Base-by-base conservation (phyloP, 805 yeast species). In the Saturnispora galanensis region DNA sequence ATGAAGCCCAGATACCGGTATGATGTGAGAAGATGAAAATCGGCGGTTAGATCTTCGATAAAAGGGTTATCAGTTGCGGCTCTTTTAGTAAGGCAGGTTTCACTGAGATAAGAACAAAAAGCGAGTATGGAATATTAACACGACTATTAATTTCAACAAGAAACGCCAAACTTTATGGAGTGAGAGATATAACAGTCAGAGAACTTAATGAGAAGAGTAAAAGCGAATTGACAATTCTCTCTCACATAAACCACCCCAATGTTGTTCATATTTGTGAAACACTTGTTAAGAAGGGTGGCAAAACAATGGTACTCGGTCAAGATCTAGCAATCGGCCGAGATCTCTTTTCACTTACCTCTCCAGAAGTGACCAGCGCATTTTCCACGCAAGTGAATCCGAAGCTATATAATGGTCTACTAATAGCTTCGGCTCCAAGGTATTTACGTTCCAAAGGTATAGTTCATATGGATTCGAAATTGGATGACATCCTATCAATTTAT, bases 291-390 rank as follows among this genome's bases (percentile, higher is more conserved):
- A 83, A 81, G 56, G 77, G 82, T 54, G 90, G 86, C 31, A 80
- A 82, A 53, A 82, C 82, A 58, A 83, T 88, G 44, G 95, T 95
- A 15, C 87, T 93, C 18, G 96, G 87, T 3, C 74, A 93, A 48
- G 97, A 90, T 57, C 84, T 89, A 60, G 97, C 97, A 2, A 81
- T 93, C 9, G 97, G 97, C 8, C 97, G 97, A 33, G 98, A 90
- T 61, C 74, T 90, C 48, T 90, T 90, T 90, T 90, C 58, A 95
- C 88, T 55, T 85, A 88, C 60, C 85, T 90, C 47, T 75, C 87
- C 46, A 81, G 78, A 51, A 83, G 87, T 59, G 64, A 63, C 18
- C 53, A 60, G 12, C 54, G 73, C n/a, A 5, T 5, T 5, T 15
- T 50, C 62, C 1, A 49, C 50, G 11, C 56, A 1, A 62, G 76